phyloP scores from a whole-genome alignment of 805 yeast genomes.

The Ogataea kodamae region DNA sequence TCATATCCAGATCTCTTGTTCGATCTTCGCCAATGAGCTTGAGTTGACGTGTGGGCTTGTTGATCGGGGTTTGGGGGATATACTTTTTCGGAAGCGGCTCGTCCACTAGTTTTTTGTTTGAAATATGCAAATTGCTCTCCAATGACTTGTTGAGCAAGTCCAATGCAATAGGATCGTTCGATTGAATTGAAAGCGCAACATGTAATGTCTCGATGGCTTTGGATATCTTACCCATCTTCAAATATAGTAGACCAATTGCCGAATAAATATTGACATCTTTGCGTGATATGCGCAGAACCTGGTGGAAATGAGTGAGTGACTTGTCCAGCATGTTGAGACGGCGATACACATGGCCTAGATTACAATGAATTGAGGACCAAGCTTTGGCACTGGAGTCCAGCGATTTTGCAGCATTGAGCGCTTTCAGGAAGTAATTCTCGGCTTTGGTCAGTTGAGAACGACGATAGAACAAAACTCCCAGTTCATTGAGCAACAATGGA shows the following conservation, averaged over 20 bases:
- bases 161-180: constrained; percentile 79
- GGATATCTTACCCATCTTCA: constrained; percentile 60
- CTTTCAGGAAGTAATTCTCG: constrained; percentile 65
- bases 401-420: constrained; percentile 62
- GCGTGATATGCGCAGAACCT: constrained; percentile 66
- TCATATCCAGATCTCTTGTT: constrained; percentile 31
- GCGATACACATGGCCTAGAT: constrained; percentile 85
- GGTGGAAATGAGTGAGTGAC: constrained; percentile 72
- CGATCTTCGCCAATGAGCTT: constrained; percentile 29
- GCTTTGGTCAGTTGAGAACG: constrained; percentile 64
- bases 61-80: constrained; percentile 22
- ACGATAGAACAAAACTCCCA: constrained; percentile 90
- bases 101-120: constrained; percentile 19
- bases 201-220: constrained; percentile 77
- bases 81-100: constrained; percentile 19
- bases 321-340: constrained; percentile 56
- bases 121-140: constrained; percentile 46
- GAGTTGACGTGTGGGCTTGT: constrained; percentile 19
- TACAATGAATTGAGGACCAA: constrained; percentile 80
- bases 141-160: constrained; percentile 80
- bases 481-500: constrained; percentile 83
- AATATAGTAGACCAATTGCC: constrained; percentile 78
- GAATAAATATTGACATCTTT: constrained; percentile 70
- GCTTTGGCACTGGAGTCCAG: constrained; percentile 77
- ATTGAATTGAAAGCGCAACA: constrained; percentile 72